These are phyloP conservation scores for Platanthera guangdongensis DNA, from an alignment of 106 monocot genomes.

Conservation along the genomic window DNA sequence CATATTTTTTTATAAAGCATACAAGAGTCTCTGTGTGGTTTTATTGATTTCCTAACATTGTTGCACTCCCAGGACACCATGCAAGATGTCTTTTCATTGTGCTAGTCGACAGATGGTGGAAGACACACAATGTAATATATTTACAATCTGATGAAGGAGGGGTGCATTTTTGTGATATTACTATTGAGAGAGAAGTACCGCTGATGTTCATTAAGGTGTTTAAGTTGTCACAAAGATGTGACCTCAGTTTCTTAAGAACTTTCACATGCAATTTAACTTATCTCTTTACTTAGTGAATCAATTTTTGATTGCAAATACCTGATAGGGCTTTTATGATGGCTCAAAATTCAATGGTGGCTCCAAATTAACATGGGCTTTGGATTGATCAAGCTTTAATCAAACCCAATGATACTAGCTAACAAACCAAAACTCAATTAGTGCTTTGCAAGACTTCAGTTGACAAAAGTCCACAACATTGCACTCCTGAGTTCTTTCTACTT, in stretches of 20 bases:
- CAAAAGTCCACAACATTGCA: too few relatives aligned
- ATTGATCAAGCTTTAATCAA: too few relatives aligned
- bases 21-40: neutral
- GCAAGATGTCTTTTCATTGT: neutral
- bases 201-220: neutral
- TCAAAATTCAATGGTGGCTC: too few relatives aligned
- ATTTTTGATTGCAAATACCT: neutral
- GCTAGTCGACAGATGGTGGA: neutral
- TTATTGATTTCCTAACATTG: neutral
- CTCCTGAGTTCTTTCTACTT: too few relatives aligned
- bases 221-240: neutral
- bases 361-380: too few relatives aligned
- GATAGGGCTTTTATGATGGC: too few relatives aligned
- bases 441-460: too few relatives aligned
- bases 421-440: too few relatives aligned
- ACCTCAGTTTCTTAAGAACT: neutral
- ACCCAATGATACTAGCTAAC: too few relatives aligned
- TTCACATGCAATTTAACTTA: neutral
- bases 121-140: neutral
- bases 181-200: neutral
- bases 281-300: neutral
- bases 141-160: neutral
- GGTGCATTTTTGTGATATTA: neutral
- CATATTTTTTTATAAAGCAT: neutral
- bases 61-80: neutral